Percentiles rank a stretch among this genome's conserved stretches.
Evolutionary conservation across 306 rosid species (phyloP).

Genomic region (Spatholobus suberectus): DNA sequence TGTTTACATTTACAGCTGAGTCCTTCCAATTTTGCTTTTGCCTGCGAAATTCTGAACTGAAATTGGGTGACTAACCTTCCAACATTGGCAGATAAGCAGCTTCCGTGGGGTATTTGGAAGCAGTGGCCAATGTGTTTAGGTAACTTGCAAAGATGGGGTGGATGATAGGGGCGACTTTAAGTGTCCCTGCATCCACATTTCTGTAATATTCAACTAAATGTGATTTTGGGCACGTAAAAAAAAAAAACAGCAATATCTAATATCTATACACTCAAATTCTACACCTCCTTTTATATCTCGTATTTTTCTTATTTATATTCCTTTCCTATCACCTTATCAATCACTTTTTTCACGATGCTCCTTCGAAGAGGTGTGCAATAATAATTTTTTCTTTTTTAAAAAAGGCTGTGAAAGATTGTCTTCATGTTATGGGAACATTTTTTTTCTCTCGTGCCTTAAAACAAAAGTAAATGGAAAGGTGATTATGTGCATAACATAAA

Average conservation of each 20-base stretch:
- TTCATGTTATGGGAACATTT: no score
- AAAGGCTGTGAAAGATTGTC: no score
- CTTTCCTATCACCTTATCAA: no score
- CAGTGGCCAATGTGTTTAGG: background rate
- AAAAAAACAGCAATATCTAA: background rate
- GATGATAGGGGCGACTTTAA: background rate
- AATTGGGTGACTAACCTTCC: background rate
- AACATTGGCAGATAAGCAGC: background rate
- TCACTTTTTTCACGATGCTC: no score
- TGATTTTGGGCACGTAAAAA: background rate
- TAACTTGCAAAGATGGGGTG: background rate
- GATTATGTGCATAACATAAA: background rate
- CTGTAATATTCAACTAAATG: conserved; percentile 1
- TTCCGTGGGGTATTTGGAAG: background rate
- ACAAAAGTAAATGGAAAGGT: no score
- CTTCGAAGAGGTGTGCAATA: no score
- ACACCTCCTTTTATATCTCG: background rate
- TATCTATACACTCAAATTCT: background rate
- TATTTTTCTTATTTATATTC: no score
- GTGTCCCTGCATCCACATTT: background rate
- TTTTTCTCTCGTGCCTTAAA: no score
- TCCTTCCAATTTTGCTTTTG: background rate
- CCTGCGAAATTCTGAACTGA: background rate
- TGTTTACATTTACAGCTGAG: background rate
- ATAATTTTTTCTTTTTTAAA: no score